Conservation (phyloP, 2,329 filamentous ascomycete genomes). For the Penicillium hesseltinei region DNA sequence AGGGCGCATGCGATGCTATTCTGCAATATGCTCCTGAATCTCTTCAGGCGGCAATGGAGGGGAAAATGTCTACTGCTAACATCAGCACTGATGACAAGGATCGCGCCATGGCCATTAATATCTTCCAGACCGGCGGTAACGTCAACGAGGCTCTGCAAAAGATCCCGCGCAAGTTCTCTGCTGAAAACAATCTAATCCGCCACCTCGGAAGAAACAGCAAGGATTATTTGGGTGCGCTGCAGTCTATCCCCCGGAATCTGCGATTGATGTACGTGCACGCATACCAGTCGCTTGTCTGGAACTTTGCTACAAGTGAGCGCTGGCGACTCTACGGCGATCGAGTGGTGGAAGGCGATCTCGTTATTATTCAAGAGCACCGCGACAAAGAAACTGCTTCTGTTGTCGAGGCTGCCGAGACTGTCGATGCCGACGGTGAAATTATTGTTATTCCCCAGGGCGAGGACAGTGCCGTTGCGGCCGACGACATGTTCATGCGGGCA, state of each 20-base stretch:
- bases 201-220: conserved; percentile 61
- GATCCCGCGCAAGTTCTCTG: conserved; percentile 77
- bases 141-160: conserved; percentile 60
- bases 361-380: conserved; percentile 63
- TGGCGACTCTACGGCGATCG: conserved; percentile 71
- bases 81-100: conserved; percentile 72
- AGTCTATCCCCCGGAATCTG: conserved; percentile 75
- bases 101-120: conserved; percentile 74
- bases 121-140: conserved; percentile 65
- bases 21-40: conserved; percentile 68
- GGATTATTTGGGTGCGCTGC: conserved; percentile 79
- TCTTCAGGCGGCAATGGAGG: conserved; percentile 56
- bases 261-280: conserved; percentile 95
- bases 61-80: conserved; percentile 40
- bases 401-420: conserved; percentile 34
- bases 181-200: conserved; percentile 74
- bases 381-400: conserved; percentile 42
- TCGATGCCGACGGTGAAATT: conserved; percentile 63
- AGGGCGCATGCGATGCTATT: conserved; percentile 75
- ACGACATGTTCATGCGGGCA: conserved; percentile 65
- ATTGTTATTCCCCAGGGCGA: conserved; percentile 60
- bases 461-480: conserved; percentile 54
- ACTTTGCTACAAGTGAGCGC: conserved; percentile 75
- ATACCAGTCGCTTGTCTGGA: conserved; percentile 95
- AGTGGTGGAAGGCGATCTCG: conserved; percentile 81